phyloP scores from a whole-genome alignment of 73 alveolate genomes.

The Tetrahymena thermophila region DNA sequence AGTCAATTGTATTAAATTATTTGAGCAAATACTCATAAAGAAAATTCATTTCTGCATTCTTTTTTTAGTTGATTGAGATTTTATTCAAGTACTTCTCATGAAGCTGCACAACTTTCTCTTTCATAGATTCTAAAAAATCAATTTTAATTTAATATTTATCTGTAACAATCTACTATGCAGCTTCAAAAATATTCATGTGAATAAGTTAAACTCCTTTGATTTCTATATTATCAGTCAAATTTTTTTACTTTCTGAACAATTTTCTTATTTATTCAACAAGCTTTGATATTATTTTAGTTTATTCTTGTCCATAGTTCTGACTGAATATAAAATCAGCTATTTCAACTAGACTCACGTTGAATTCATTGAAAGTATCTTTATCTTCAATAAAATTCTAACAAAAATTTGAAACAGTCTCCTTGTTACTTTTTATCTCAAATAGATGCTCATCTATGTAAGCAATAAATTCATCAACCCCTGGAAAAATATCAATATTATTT shows the following conservation, averaged over 20 bases:
- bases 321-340: background rate
- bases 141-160: background rate
- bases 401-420: background rate
- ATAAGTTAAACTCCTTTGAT: background rate
- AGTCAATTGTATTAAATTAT: background rate
- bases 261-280: background rate
- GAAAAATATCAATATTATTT: background rate
- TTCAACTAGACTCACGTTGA: background rate
- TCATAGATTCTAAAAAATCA: background rate
- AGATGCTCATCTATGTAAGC: background rate
- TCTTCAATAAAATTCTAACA: background rate
- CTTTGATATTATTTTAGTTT: background rate
- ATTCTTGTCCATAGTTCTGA: background rate
- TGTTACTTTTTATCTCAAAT: background rate
- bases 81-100: background rate
- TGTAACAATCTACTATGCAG: background rate
- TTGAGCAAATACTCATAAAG: background rate
- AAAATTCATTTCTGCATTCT: background rate
- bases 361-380: background rate
- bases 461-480: background rate
- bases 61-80: background rate
- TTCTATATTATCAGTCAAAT: background rate
- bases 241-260: background rate
- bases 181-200: background rate
- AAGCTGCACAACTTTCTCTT: background rate